These are phyloP conservation scores for Candida pseudofarinosa DNA, from an alignment of 805 yeast genomes.

Conservation along the genomic window DNA sequence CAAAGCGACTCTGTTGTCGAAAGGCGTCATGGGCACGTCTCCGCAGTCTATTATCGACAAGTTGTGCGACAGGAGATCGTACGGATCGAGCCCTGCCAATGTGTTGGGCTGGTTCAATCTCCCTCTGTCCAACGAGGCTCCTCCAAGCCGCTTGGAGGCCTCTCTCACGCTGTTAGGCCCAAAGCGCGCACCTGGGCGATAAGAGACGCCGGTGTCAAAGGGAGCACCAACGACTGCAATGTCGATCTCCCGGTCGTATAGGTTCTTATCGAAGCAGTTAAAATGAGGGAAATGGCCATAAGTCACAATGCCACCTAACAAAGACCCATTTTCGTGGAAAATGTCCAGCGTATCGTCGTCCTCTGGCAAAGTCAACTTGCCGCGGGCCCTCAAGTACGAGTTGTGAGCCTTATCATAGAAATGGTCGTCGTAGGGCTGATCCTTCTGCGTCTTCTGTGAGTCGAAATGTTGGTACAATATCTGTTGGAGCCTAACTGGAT, in stretches of 20 bases:
- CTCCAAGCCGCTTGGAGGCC: conserved; percentile 44
- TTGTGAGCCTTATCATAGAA: conserved; percentile 6
- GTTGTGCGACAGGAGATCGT: conserved; percentile 36
- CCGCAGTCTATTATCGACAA: conserved; percentile 56
- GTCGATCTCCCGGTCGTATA: conserved; percentile 17
- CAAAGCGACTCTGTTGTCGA: conserved; percentile 60
- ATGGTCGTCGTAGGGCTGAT: conserved; percentile 1
- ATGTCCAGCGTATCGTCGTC: conserved; percentile 34
- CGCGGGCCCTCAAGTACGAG: conserved; percentile 7
- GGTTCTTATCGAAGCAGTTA: conserved; percentile 43
- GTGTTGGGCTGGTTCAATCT: conserved; percentile 32
- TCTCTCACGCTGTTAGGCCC: conserved; percentile 26
- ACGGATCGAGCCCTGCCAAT: conserved; percentile 48
- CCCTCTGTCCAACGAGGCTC: conserved; percentile 31
- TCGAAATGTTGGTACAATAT: neutral
- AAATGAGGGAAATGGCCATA: conserved; percentile 48
- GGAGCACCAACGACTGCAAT: conserved; percentile 27
- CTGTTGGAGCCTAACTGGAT: neutral
- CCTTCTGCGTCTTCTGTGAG: conserved; percentile 1
- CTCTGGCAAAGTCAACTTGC: conserved; percentile 25
- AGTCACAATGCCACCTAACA: conserved; percentile 50
- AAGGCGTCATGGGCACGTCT: conserved; percentile 61
- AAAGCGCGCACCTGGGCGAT: conserved; percentile 25
- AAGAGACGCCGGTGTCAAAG: conserved; percentile 25
- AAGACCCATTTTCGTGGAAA: conserved; percentile 3